These are phyloP conservation scores for Penicillium corylophilum DNA, from an alignment of 2,329 filamentous ascomycete species.

Conservation along the genomic window DNA sequence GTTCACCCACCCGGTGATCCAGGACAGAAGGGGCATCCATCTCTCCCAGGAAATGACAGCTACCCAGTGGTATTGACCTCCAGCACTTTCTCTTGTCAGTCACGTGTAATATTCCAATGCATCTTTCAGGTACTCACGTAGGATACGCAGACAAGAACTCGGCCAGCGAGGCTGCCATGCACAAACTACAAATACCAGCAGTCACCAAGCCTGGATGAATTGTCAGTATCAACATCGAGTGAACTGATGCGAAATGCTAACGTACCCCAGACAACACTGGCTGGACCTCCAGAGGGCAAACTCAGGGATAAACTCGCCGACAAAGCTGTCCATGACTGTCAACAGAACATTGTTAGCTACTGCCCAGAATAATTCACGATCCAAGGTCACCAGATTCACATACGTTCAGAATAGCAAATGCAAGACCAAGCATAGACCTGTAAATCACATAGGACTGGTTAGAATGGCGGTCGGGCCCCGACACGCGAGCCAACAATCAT, in stretches of 20 bases:
- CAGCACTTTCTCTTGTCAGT: conserved; percentile 41
- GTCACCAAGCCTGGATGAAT: conserved; percentile 46
- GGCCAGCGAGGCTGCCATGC: conserved; percentile 66
- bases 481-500: neutral
- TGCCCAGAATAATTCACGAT: neutral
- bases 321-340: conserved; percentile 59
- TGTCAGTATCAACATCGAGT: neutral
- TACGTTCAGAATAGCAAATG: conserved; percentile 62
- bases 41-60: conserved; percentile 59
- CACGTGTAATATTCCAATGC: neutral
- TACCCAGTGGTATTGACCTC: conserved; percentile 71
- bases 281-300: conserved; percentile 69
- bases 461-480: conserved; percentile 1
- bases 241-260: neutral
- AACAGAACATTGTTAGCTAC: conserved; percentile 3
- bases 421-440: conserved; percentile 60
- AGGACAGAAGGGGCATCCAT: conserved; percentile 64
- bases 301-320: conserved; percentile 59
- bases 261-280: conserved; percentile 70
- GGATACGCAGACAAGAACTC: conserved; percentile 69
- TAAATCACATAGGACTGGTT: conserved; percentile 1
- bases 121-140: conserved; percentile 33
- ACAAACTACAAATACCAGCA: conserved; percentile 67
- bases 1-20: conserved; percentile 69
- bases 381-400: conserved; percentile 4